Conservation (phyloP, 768 basidiomycete genomes). For the Phanerochaete sordida region DNA sequence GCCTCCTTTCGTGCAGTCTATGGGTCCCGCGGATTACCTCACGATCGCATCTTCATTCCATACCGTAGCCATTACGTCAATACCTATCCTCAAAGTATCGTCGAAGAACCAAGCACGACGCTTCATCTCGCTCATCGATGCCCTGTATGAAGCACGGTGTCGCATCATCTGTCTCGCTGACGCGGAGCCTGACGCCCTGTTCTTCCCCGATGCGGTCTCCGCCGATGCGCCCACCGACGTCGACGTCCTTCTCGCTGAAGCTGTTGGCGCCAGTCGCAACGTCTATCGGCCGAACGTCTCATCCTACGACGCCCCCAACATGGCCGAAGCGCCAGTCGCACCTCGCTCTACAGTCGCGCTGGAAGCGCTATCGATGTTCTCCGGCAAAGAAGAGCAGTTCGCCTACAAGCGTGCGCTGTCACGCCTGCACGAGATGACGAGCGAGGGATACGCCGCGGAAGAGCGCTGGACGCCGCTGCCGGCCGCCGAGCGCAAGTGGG, state of each 20-base stretch:
- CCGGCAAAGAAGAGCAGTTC: slow-evolving; percentile 59
- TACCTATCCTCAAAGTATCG: slow-evolving; percentile 47
- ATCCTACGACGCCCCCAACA: slow-evolving; percentile 41
- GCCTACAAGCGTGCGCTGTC: slow-evolving; percentile 62
- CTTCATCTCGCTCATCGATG: slow-evolving; percentile 60
- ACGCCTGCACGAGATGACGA: slow-evolving; percentile 55
- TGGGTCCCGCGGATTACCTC: slow-evolving; percentile 58
- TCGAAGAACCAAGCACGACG: slow-evolving; percentile 57
- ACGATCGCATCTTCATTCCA: slow-evolving; percentile 47
- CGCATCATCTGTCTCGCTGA: slow-evolving; percentile 38
- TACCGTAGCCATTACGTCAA: slow-evolving; percentile 45
- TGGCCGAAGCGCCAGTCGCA: slow-evolving; percentile 26
- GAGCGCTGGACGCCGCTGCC: slow-evolving; percentile 36
- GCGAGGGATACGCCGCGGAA: slow-evolving; percentile 29
- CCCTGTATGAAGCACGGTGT: slow-evolving; percentile 46
- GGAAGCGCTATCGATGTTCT: slow-evolving; percentile 52
- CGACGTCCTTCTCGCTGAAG: slow-evolving; percentile 44
- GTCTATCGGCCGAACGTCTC: slow-evolving; percentile 54
- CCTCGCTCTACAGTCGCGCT: slow-evolving; percentile 30
- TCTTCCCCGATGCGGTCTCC: slow-evolving; percentile 49
- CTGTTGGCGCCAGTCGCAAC: slow-evolving; percentile 45
- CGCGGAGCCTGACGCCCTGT: slow-evolving; percentile 38
- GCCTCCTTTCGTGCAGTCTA: slow-evolving; percentile 26
- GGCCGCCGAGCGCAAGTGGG: slow-evolving; percentile 30
- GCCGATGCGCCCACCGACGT: slow-evolving; percentile 7